Evolutionary conservation across 1,284 basidiomycete species (phyloP).

Genomic region (Vanrija sp.): DNA sequence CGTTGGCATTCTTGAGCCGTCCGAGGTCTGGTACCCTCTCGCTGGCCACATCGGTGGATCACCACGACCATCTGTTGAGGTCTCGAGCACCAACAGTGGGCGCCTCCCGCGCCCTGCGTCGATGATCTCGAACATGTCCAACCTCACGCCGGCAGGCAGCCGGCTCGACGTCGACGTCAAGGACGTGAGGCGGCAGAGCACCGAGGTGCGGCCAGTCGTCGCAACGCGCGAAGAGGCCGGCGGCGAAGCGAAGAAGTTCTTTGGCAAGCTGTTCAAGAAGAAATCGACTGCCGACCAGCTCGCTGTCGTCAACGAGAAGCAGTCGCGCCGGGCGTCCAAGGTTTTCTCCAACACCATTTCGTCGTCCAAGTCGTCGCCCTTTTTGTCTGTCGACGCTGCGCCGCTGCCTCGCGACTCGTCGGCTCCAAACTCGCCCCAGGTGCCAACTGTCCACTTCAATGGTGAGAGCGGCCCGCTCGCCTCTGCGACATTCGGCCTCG

Average conservation of each 20-base stretch:
- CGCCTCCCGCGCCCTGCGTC: conserved; percentile 25
- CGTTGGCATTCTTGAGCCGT: conserved; percentile 70
- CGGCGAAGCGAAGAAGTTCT: conserved; percentile 57
- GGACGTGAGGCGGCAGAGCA: conserved; percentile 14
- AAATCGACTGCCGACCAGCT: no score
- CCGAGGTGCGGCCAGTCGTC: conserved; percentile 23
- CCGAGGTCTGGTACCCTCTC: conserved; percentile 65
- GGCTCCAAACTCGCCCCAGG: conserved; percentile 3
- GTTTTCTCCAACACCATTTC: neutral
- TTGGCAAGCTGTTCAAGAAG: conserved; percentile 69
- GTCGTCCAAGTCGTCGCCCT: neutral
- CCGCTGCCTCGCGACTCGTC: neutral
- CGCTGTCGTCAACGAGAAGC: no score
- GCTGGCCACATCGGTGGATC: conserved; percentile 2
- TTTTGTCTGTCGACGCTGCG: neutral
- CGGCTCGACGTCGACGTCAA: conserved; percentile 15
- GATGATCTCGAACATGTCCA: conserved; percentile 30
- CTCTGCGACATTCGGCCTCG: conserved; percentile 42
- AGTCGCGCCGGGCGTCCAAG: no score
- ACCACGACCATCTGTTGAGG: conserved; percentile 13
- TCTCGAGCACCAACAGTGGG: neutral
- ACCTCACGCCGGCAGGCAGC: conserved; percentile 29
- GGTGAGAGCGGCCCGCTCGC: conserved; percentile 16
- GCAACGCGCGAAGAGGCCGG: conserved; percentile 21
- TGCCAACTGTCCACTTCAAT: conserved; percentile 5